These are phyloP conservation scores for Cyberlindnera saturnus DNA, from an alignment of 805 yeast genomes.

Conservation along the genomic window DNA sequence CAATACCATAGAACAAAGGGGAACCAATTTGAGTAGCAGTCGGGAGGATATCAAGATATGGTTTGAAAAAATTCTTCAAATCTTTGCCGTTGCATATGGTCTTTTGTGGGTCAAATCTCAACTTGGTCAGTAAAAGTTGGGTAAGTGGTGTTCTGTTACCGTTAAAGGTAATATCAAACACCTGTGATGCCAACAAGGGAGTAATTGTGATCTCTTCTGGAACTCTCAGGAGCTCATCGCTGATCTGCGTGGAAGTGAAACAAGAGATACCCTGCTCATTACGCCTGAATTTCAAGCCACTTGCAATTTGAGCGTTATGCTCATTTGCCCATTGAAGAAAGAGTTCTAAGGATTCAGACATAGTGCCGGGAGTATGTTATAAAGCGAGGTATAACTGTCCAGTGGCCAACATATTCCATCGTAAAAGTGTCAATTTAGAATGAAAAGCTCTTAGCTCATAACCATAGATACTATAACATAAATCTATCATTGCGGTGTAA, in stretches of 20 bases:
- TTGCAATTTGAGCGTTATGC: slow-evolving; percentile 34
- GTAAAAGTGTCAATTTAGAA: no score
- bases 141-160: slow-evolving; percentile 15
- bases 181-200: slow-evolving; percentile 27
- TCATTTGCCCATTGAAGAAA: slow-evolving; percentile 32
- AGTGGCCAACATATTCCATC: no score
- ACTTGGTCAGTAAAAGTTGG: slow-evolving; percentile 35
- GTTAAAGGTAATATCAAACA: slow-evolving; percentile 17
- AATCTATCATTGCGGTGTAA: no score
- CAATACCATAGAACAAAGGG: slow-evolving; percentile 64
- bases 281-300: slow-evolving; percentile 27
- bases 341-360: slow-evolving; percentile 2
- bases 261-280: slow-evolving; percentile 31
- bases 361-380: neutral
- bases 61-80: slow-evolving; percentile 24
- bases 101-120: slow-evolving; percentile 31
- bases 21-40: slow-evolving; percentile 37
- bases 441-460: neutral
- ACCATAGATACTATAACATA: no score
- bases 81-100: slow-evolving; percentile 7
- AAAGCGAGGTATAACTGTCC: no score
- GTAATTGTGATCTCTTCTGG: slow-evolving; percentile 34
- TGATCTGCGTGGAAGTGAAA: slow-evolving; percentile 14
- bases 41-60: slow-evolving; percentile 48
- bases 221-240: slow-evolving; percentile 29